Evolutionary conservation across 148 eudicot genomes (phyloP).

Genomic region (Cornus controversa): DNA sequence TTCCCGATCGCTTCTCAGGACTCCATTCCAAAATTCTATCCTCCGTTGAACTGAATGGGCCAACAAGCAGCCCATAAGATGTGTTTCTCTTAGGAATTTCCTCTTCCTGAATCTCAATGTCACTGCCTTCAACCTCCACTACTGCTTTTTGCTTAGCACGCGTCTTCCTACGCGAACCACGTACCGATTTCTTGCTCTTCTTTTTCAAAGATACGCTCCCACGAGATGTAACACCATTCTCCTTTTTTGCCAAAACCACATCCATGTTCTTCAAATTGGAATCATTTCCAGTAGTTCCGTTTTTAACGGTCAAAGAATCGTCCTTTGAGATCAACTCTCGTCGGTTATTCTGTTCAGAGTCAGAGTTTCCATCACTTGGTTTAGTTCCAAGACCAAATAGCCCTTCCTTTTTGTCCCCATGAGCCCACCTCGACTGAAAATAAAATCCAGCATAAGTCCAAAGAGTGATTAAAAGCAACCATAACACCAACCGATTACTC

Average conservation of each 20-base stretch:
- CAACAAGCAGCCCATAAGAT: conserved; percentile 78
- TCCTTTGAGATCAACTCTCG: conserved; percentile 44
- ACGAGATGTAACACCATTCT: conserved; percentile 25
- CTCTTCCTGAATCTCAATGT: conserved; percentile 52
- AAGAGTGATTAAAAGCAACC: conserved; percentile 93
- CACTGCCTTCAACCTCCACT: conserved; percentile 28
- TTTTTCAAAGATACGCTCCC: conserved; percentile 33
- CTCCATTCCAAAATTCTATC: conserved; percentile 90
- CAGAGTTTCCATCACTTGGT: conserved; percentile 25
- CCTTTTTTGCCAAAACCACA: conserved; percentile 32
- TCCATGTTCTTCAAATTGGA: conserved; percentile 24
- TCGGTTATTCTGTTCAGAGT: conserved; percentile 24
- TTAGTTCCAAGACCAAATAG: conserved; percentile 59
- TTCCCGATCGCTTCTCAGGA: conserved; percentile 84
- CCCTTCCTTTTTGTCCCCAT: conserved; percentile 67
- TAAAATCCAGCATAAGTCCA: conserved; percentile 97
- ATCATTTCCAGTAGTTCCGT: conserved; percentile 19
- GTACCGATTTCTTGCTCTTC: conserved; percentile 50
- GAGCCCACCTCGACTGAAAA: conserved; percentile 97
- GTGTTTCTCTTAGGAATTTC: conserved; percentile 66
- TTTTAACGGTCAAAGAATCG: conserved; percentile 23
- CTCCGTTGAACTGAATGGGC: conserved; percentile 87
- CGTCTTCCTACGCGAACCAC: conserved; percentile 41
- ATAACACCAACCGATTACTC: conserved; percentile 69
- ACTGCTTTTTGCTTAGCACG: conserved; percentile 35